Base-by-base conservation (phyloP, 331 rosid genomes). In the Pyrus hybrid region DNA sequence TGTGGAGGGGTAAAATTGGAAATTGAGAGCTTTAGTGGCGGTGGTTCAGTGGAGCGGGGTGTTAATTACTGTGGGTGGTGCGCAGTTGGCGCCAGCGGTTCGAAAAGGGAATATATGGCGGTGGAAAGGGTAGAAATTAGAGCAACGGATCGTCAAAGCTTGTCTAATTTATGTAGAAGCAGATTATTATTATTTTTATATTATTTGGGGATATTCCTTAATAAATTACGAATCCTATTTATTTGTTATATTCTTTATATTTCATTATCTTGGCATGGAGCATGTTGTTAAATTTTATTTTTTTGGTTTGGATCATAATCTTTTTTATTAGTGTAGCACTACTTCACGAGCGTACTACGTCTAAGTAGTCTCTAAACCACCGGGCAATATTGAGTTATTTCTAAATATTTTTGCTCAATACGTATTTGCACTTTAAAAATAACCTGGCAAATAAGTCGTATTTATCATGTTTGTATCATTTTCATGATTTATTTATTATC, bases 81-180 rank as follows among this genome's bases (percentile, higher is more conserved):
- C 23, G 63, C 2, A 30, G 89, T 72, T 76, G 89, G 75, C 64
- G 57, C 67, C 74, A 68, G 76, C 16, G 65, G 83, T 83, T 76
- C 33, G 82, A 80, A 60, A 67, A 54, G 70, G 49, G 72, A 2
- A 21, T 67, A 72, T 57, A 37, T 62, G 16, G 62, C 54, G 78
- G 56, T 64, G 81, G 70, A 20, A n/a, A 64, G 41, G 5, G 51
- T 35, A 66, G 51, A 28, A 25, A 69, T 68, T 61, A 69, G 41
- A 32, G 8, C 22, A 21, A 18, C 13, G 26, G 35, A 22, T 47
- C 69, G 23, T 75, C 74, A 29, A 77, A 58, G 65, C 70, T 37
- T 80, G 76, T 75, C 54, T 66, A 70, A 10, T 51, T 51, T 74
- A 75, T 76, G 73, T 72, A 68, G 26, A 41, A 25, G 0, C 53